Base-by-base conservation (phyloP, 805 yeast genomes). In the Sugiyamaella mastotermitis region DNA sequence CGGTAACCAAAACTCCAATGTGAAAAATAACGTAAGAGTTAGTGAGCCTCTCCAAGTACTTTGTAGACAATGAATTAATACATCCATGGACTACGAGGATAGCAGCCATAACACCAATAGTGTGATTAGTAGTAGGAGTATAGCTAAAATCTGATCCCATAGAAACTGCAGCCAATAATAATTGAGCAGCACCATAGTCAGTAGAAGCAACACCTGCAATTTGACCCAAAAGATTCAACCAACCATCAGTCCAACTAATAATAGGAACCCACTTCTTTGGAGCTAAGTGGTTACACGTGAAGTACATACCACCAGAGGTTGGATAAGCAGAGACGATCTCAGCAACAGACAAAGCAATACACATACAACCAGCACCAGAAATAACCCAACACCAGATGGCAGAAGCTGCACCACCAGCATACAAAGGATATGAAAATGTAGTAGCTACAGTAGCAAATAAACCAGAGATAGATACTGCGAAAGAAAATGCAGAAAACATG, bases 391-490 rank as follows among this genome's bases (percentile, higher is more conserved):
- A 72, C 82, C 82, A 77, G 7, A 74, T 72, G 14, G 68, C 68
- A 1, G 77, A 70, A n/a, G 78, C 78, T 6, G 82, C 76, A 3
- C 83, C 84, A 10, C 79, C 77, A 6, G 74, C 59, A n/a, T 38
- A 33, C 25, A 70, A 53, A 6, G 76, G 75, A 47, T 69, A 71
- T 37, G 57, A 38, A 32, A 68, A 61, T 7, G 78, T 74, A 23
- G 79, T 73, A 8, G 80, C 65, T 23, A 76, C 70, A 28, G 81
- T 74, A 10, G 83, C 83, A 57, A 76, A 69, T 33, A 78, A 62
- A 14, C 83, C 83, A 56, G 80, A 78, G 46, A 77, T 76, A 20
- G 80, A 72, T 30, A 76, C 69, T 3, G 82, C 82, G 46, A 76
- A 76, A 3, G 81, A 79, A 48, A 73, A 77, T 8, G 80, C 78